phyloP scores from a whole-genome alignment of 2,329 filamentous ascomycete species.

The Teratosphaeria gauchensis region DNA sequence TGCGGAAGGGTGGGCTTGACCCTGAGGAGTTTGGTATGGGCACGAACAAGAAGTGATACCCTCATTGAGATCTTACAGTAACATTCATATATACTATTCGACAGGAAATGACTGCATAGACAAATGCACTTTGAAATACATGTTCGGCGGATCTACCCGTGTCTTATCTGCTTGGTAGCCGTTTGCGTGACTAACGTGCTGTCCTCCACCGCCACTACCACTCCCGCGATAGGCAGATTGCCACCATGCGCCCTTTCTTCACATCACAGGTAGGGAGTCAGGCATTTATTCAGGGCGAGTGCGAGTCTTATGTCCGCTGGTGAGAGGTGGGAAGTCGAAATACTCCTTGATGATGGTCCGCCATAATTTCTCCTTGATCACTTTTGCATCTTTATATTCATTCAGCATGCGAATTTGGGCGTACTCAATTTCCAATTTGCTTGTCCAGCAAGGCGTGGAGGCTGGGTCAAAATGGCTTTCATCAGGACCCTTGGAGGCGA shows the following conservation, averaged over 20 bases:
- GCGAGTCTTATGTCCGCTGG: background rate
- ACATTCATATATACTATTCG: background rate
- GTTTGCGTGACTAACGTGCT: background rate
- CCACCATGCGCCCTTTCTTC: background rate
- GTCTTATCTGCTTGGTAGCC: background rate
- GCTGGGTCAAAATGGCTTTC: background rate
- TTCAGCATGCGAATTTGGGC: background rate
- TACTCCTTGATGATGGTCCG: background rate
- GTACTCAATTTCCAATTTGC: background rate
- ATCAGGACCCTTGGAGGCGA: background rate
- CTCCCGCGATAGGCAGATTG: background rate
- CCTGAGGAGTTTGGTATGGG: background rate
- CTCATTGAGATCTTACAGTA: background rate
- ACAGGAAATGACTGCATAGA: background rate
- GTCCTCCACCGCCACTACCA: background rate
- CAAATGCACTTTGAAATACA: background rate
- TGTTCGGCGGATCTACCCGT: background rate
- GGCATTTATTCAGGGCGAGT: background rate
- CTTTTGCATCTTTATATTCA: background rate
- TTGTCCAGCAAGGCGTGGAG: background rate
- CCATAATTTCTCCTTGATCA: background rate
- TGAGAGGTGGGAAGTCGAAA: background rate
- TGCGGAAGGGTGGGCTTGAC: conserved; percentile 17
- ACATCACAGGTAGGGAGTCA: background rate
- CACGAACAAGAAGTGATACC: background rate